Evolutionary conservation across 1,139 yeast genomes (phyloP), one percentile per base, ranked within the genome.

Genomic region (Suhomyces anneliseae): DNA sequence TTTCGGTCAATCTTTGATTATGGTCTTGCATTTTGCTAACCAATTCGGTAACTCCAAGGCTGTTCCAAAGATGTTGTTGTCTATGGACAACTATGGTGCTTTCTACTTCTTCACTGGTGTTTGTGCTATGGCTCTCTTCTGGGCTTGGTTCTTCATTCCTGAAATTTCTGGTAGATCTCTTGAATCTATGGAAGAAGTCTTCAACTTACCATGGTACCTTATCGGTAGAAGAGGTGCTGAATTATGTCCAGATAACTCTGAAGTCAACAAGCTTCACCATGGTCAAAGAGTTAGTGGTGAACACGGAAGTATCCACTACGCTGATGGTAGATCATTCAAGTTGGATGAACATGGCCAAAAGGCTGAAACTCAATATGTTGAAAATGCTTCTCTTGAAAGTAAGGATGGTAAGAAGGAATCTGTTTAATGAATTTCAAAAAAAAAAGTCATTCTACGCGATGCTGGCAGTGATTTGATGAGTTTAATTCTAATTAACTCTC

Each of bases 1-100:
- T 2, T 58, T 60, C 46, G 63, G 61, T 1, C 62, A 58, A 39
- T 58, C 62, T 6, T 47, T 52, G 38, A 54, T 57, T 36, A 60
- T 60, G 64, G 62, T 59, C 11, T 53, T 60, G 49, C 64, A 60
- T 46, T 60, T 59, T 51, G 62, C 62, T 10, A 58, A 58, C 54
- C 64, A 60, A 45, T 60, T 54, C 46, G 64, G 63, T 50, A 60
- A 59, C 53, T 58, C 62, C 38, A 60, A 60, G 47, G 64, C 64
- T 3, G 52, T 59, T 39, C 64, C 64, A 11, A 50, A 54, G 52
- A 59, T 60, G 64, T 51, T 60, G 52, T 38, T 59, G 42, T 42
- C 56, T n/a, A 44, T 60, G 58, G 35, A 54, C 15, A 51, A 55
- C 9, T 50, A 40, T 27, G 63, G 64, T 32, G 57, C 63, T 3